Evolutionary conservation across 345 rosid species (phyloP), one percentile per base, ranked within the genome.

Genomic region (Boechera stricta): DNA sequence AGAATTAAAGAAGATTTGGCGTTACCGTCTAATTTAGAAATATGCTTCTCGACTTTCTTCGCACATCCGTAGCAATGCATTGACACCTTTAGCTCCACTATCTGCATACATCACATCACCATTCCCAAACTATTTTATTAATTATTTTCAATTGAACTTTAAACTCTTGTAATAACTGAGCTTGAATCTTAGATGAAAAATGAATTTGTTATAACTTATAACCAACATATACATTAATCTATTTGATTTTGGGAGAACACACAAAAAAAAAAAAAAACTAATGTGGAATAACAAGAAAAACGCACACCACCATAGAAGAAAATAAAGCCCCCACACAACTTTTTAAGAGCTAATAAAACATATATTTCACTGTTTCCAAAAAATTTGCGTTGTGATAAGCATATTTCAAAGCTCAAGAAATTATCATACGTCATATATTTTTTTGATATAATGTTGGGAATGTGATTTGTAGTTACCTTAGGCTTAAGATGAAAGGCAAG

Each of bases 61-160:
- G 97, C 97, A 68, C 98, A 93, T n/a, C 97, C 98, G 57, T 82
- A 64, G 81, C 98, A 93, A 81, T 93, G 96, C 90, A 91, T 90
- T 32, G 98, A 88, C 75, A 91, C 98, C 82, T 87, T 84, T 60
- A 91, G 80, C 76, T 89, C 90, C 85, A 91, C 97, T 84, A 83
- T 85, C 97, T 93, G 49, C 84, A 81, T 15, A 77, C 47, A 57
- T 77, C 80, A 77, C 67, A 53, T 70, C 31, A 35, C 59, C 65
- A n/a, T 38, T 28, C 31, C 76, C 44, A 36, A 16, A 47, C 62
- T 33, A 35, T 56, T 77, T 51, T 0, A 18, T 32, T 13, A 38
- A 16, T 8, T 29, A 11, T 16, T 55, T 58, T 58, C 16, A 44
- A 44, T 12, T 9, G 0, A 49, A 29, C 15, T 58, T 8, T 5